Evolutionary conservation across 2,329 filamentous ascomycete genomes (phyloP), one percentile per base, ranked within the genome.

Genomic region (Penicillium oxalicum): DNA sequence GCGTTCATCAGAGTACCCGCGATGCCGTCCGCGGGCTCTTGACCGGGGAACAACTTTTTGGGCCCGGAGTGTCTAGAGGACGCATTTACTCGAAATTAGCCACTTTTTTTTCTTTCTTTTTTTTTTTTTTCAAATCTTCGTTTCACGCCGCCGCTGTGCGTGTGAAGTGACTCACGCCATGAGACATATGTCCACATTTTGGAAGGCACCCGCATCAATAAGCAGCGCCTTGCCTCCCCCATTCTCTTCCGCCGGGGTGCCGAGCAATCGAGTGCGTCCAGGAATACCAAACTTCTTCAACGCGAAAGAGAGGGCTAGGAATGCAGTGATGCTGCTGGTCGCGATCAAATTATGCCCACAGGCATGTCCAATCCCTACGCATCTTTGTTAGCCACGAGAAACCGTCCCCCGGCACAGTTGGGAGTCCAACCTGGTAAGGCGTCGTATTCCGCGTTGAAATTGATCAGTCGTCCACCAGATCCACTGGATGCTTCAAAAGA

Each of bases 401-500:
- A 24, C 9, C 13, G 9, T 13, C 13, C 36, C 25, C 18, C 18
- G 2, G 18, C 18, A 18, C 18, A 18, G 18, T 18, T 18, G 18
- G 18, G 18, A 18, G 18, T 9, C 25, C 5, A 67, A 0, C 50
- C 65, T 2, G 67, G 69, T 4, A 72, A 58, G 2, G 70, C 69
- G 50, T 72, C 69, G 55, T 80, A 71, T 58, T 72, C 70, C 1
- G 66, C 68, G 48, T 70, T 70, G 59, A 70, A 71, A 38, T 62
- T 63, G 42, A 71, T 55, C 24, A 69, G 34, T 0, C 61, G 58
- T 0, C 69, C 68, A 4, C 71, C 72, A 0, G 62, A 57, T 27
- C 76, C 75, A 40, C 64, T 63, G 11, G 71, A 64, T 9, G 70
- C 74, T 41, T 74, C 72, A 53, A 82, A 81, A 1, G 77, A 70